A percentile compares a stretch with the other conserved stretches of the same genome.
phyloP scores from a whole-genome alignment of 2,329 filamentous ascomycete species.

The Aspergillus luchuensis region DNA sequence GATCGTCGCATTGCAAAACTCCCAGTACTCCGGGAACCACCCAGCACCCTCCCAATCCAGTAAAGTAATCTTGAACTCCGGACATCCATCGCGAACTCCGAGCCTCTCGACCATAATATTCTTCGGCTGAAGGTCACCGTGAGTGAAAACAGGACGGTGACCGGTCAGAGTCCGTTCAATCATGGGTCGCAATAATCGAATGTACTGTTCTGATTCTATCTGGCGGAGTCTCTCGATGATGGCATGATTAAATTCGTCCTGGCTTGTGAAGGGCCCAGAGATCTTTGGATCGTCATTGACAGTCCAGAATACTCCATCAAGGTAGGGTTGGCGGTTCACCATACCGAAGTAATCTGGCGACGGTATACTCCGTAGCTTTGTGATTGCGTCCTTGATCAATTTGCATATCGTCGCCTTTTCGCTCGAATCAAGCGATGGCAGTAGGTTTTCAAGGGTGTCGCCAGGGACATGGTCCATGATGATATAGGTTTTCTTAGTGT shows the following conservation, averaged over 20 bases:
- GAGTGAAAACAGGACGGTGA: slow-evolving; percentile 22
- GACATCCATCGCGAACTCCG: background rate
- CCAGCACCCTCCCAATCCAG: slow-evolving; percentile 20
- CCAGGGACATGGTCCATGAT: slow-evolving; percentile 21
- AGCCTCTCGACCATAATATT: slow-evolving; percentile 21
- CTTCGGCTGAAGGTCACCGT: slow-evolving; percentile 21
- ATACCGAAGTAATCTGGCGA: slow-evolving; percentile 20
- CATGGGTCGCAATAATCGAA: slow-evolving; percentile 20
- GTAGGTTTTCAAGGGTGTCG: background rate
- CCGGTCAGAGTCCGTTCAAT: slow-evolving; percentile 19
- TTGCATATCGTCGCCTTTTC: slow-evolving; percentile 17
- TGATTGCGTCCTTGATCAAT: slow-evolving; percentile 11
- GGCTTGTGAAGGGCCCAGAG: slow-evolving; percentile 16
- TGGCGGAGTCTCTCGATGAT: slow-evolving; percentile 15
- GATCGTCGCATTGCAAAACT: slow-evolving; percentile 23
- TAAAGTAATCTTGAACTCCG: slow-evolving; percentile 10
- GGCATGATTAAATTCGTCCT: slow-evolving; percentile 11
- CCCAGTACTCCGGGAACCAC: slow-evolving; percentile 23
- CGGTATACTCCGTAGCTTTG: slow-evolving; percentile 18
- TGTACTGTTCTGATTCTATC: slow-evolving; percentile 15
- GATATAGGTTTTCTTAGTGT: slow-evolving; percentile 22
- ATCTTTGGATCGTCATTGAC: slow-evolving; percentile 13
- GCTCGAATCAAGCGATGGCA: background rate
- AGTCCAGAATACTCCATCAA: slow-evolving; percentile 22
- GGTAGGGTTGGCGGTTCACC: slow-evolving; percentile 17